Percentiles rank a stretch among this genome's conserved stretches.
Evolutionary conservation across 2,329 filamentous ascomycete species (phyloP).

Genomic region (Alternaria panax): DNA sequence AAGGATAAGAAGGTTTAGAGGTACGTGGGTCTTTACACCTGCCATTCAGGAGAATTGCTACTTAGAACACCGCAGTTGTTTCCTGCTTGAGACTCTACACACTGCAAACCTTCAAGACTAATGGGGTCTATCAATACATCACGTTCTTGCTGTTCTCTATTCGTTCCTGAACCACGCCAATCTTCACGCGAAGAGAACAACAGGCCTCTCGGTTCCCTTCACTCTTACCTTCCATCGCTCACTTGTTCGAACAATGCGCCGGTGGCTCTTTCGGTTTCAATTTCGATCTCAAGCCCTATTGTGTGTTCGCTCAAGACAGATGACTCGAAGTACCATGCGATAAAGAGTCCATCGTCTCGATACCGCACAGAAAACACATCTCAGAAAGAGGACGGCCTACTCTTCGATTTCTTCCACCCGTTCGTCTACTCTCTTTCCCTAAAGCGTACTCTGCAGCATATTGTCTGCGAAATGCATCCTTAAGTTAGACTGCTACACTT

Average conservation of each 20-base stretch:
- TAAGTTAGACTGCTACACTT: no score
- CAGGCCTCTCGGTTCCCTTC: background rate
- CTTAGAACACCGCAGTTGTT: background rate
- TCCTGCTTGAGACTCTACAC: background rate
- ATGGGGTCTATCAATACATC: background rate
- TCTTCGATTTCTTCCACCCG: no score
- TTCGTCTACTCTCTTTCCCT: no score
- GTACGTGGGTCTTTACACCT: background rate
- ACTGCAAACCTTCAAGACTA: background rate
- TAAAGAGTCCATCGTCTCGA: no score
- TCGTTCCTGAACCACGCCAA: background rate
- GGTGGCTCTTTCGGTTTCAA: background rate
- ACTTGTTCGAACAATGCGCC: background rate
- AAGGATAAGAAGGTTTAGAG: background rate
- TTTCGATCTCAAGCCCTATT: background rate
- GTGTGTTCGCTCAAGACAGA: background rate
- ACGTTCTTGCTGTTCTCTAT: background rate
- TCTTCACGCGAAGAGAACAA: background rate
- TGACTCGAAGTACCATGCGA: no score
- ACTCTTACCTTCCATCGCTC: background rate
- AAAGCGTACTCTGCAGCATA: no score
- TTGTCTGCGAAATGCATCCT: no score
- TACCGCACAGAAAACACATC: no score
- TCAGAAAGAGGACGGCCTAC: no score
- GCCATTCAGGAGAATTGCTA: background rate